These are phyloP conservation scores for Neofusicoccum parvum DNA, from an alignment of 2,329 filamentous ascomycete species.

Conservation along the genomic window DNA sequence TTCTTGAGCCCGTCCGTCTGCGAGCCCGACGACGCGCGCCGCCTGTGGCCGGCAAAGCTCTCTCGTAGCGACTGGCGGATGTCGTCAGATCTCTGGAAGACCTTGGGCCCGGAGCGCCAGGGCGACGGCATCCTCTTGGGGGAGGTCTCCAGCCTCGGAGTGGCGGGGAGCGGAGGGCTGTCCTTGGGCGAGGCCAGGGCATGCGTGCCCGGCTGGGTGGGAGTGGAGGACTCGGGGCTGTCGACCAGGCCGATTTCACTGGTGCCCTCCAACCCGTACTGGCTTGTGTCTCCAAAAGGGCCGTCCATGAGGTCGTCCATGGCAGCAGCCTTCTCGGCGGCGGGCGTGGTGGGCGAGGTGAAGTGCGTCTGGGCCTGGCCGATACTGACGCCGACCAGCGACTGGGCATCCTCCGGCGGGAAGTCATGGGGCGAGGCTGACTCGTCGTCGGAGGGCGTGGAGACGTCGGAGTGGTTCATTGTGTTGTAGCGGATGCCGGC, in stretches of 20 bases:
- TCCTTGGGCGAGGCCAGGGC: constrained; percentile 20
- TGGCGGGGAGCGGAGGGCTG: constrained; percentile 20
- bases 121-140: constrained; percentile 46
- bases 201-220: neutral
- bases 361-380: constrained; percentile 59
- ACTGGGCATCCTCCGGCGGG: constrained; percentile 44
- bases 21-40: constrained; percentile 43
- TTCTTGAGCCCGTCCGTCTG: constrained; percentile 39
- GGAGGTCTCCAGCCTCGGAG: constrained; percentile 2
- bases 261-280: constrained; percentile 33
- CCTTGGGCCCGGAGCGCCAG: constrained; percentile 45
- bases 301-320: constrained; percentile 51
- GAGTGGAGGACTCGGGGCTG: neutral
- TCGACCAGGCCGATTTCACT: constrained; percentile 10
- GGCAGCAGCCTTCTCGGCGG: constrained; percentile 60
- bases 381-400: constrained; percentile 62
- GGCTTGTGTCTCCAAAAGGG: constrained; percentile 49
- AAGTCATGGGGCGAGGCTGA: constrained; percentile 33
- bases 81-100: constrained; percentile 38
- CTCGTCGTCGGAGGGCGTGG: constrained; percentile 49
- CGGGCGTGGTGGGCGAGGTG: constrained; percentile 59
- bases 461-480: constrained; percentile 38
- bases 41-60: constrained; percentile 39
- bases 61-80: constrained; percentile 42
- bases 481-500: constrained; percentile 45